Percentiles rank a stretch among this genome's conserved stretches.
phyloP scores from a whole-genome alignment of 768 basidiomycete genomes.

The Mycena leptocephala region DNA sequence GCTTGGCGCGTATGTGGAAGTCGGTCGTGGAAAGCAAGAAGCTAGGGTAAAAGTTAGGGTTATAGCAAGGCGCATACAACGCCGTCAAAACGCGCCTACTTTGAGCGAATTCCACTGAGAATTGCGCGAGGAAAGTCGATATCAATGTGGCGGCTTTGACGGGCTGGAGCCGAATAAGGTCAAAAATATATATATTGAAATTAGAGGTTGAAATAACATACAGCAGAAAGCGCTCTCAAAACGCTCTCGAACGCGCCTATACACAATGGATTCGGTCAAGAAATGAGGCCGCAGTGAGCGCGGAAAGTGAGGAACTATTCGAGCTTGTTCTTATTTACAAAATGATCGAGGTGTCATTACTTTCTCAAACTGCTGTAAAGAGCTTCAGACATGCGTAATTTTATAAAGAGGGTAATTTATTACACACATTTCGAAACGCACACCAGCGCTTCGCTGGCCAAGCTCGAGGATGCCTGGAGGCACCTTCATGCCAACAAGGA shows the following conservation, averaged over 20 bases:
- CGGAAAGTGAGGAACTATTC: no score
- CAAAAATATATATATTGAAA: background rate
- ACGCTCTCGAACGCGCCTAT: background rate
- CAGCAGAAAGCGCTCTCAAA: background rate
- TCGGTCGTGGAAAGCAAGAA: background rate
- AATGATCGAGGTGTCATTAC: no score
- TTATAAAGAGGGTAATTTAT: no score
- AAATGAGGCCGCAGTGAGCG: no score
- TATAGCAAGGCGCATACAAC: background rate
- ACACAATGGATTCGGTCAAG: no score
- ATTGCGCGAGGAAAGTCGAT: background rate
- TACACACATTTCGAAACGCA: no score
- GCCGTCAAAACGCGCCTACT: background rate
- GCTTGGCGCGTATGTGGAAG: background rate
- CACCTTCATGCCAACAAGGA: conserved; percentile 47
- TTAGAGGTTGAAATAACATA: background rate
- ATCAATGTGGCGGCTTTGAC: background rate
- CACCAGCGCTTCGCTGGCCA: conserved; percentile 40
- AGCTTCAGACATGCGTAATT: no score
- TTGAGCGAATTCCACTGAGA: background rate
- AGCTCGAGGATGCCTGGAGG: conserved; percentile 38
- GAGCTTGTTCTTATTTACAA: no score
- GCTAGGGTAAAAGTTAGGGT: background rate
- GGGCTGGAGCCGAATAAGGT: background rate
- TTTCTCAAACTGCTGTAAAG: no score